Base-by-base conservation (phyloP, 306 rosid species). In the Medicago ruthenica region DNA sequence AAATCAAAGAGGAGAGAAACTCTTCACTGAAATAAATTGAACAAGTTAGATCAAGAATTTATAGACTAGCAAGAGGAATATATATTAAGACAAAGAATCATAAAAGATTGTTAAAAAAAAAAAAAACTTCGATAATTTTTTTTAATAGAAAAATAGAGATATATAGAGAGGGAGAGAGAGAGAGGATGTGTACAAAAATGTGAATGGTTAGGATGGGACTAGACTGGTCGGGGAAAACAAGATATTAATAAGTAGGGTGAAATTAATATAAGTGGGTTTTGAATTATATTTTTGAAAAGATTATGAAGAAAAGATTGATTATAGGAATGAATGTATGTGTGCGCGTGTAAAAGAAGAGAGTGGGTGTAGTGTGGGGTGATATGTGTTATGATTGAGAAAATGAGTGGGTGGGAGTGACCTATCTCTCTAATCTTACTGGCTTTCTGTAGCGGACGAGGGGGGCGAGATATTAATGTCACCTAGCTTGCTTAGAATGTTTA, bases 381-480 rank as follows among this genome's bases (percentile, higher is more conserved):
- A 87, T 83, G 31, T 80, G 89, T 88, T 95, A 95, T 92, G 97
- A 95, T 92, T 90, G 92, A 87, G 83, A 79, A 90, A 94, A 92
- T 89, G 95, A 95, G 97, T 95, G 98, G 97, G 96, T 89, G 90
- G 92, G 89, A 95, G 83, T 78, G 89, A 78, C 81, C 87, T 83
- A 88, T 86, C 84, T 78, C 77, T 72, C 76, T 80, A 84, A 85
- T 84, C 85, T 77, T 82, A 54, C 86, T 84, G 87, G 80, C 80
- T 50, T 80, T 87, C 88, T 87, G 96, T 88, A 88, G 95, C 96
- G 97, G 98, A 85, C 89, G 85, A 88, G 86, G 98, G 89, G 98
- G 97, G 98, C 84, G 98, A 86, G 83, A 82, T 72, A 82, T 91
- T 87, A 87, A 85, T 88, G 89, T 34, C 7, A 4, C 7, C 7